phyloP scores from a whole-genome alignment of 2,329 filamentous ascomycete genomes.

The Pezicula neosporulosa region DNA sequence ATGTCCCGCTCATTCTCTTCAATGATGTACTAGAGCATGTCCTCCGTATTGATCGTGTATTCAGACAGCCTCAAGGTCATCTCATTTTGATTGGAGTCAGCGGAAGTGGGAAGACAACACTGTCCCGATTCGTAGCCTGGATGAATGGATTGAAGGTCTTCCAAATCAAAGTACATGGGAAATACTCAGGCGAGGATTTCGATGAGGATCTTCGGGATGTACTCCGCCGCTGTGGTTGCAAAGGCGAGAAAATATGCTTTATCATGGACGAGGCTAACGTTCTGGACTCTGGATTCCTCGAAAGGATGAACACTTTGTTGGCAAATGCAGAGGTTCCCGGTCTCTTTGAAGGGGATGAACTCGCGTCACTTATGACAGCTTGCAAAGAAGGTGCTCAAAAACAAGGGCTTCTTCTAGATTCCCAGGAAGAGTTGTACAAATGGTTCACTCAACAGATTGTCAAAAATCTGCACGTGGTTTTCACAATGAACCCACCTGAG shows the following conservation, averaged over 20 bases:
- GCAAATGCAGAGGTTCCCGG: slow-evolving; percentile 99
- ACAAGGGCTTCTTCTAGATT: slow-evolving; percentile 91
- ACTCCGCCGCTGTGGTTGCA: slow-evolving; percentile 88
- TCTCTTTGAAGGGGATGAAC: slow-evolving; percentile 98
- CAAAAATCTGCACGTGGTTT: slow-evolving; percentile 97
- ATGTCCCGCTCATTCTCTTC: slow-evolving; percentile 97
- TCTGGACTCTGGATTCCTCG: slow-evolving; percentile 95
- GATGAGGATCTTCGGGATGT: slow-evolving; percentile 96
- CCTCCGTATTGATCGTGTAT: slow-evolving; percentile 95
- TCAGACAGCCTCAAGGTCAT: slow-evolving; percentile 96
- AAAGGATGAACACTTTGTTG: slow-evolving; percentile 98
- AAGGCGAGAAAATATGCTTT: slow-evolving; percentile 99
- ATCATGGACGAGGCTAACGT: slow-evolving; percentile 99
- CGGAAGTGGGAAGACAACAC: slow-evolving; percentile 95
- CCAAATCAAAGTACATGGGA: slow-evolving; percentile 99
- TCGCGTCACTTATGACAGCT: slow-evolving; percentile 96
- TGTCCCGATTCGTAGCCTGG: slow-evolving; percentile 98
- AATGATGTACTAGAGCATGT: slow-evolving; percentile 99
- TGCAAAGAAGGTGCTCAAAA: slow-evolving; percentile 98
- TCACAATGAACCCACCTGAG: slow-evolving; percentile 99
- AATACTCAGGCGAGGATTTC: slow-evolving; percentile 97
- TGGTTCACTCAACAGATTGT: slow-evolving; percentile 99
- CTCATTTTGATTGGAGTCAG: slow-evolving; percentile 98
- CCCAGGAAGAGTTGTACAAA: slow-evolving; percentile 99
- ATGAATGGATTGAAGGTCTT: slow-evolving; percentile 99